phyloP scores from a whole-genome alignment of 2,329 filamentous ascomycete genomes.

The Ilyonectria destructans region DNA sequence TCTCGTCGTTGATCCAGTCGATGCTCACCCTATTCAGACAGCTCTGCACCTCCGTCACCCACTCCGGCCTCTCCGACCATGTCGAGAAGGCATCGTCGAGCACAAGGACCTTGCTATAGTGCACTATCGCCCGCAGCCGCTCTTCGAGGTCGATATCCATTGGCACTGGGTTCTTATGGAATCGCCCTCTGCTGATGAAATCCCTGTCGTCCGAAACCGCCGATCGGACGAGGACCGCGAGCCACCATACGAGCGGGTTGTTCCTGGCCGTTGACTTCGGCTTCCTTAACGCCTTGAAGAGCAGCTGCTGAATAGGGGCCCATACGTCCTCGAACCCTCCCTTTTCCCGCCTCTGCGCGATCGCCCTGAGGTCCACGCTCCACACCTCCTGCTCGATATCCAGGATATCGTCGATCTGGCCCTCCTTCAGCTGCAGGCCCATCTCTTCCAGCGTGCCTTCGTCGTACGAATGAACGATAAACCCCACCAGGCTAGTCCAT shows the following conservation, averaged over 20 bases:
- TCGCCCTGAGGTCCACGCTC: constrained; percentile 3
- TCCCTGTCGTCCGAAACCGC: neutral
- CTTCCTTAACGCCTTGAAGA: constrained; percentile 7
- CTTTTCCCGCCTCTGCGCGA: neutral
- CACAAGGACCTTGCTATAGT: constrained; percentile 10
- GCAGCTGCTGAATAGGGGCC: constrained; percentile 8
- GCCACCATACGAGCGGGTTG: constrained; percentile 15
- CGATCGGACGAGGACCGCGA: neutral
- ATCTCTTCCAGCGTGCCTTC: constrained; percentile 15
- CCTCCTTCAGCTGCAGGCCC: constrained; percentile 5
- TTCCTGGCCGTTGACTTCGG: neutral
- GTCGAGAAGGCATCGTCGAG: neutral
- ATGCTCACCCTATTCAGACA: constrained; percentile 9
- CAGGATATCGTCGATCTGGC: constrained; percentile 8
- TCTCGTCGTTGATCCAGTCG: constrained; percentile 15
- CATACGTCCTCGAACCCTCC: constrained; percentile 12
- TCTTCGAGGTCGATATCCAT: constrained; percentile 8
- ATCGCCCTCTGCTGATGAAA: constrained; percentile 13
- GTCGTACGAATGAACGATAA: neutral
- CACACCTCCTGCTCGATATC: constrained; percentile 15
- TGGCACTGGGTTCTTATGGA: constrained; percentile 11
- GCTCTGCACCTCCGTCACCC: constrained; percentile 4
- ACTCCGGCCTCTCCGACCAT: neutral
- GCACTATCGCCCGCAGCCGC: constrained; percentile 4
- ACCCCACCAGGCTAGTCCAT: constrained; percentile 16